A percentile compares a stretch with the other conserved stretches of the same genome.
These are phyloP conservation scores for Plasmodium falciparum DNA, from an alignment of 169 alveolate genomes.

Conservation along the genomic window DNA sequence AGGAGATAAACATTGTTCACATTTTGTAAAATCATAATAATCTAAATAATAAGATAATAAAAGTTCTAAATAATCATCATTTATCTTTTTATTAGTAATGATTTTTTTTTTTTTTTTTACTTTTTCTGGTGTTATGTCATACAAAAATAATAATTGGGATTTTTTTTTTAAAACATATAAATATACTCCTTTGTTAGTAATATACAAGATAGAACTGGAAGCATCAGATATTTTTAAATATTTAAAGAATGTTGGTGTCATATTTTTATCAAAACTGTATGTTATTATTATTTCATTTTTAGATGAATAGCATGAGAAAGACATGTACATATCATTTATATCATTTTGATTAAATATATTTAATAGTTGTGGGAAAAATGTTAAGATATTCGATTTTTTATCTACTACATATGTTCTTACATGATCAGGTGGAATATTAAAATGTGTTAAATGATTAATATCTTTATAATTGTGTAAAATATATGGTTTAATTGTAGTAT, in stretches of 20 bases:
- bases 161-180: slow-evolving; percentile 67
- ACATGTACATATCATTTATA: slow-evolving; percentile 14
- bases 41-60: slow-evolving; percentile 41
- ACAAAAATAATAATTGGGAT: slow-evolving; percentile 26
- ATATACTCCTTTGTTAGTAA: slow-evolving; percentile 10
- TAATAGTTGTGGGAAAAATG: slow-evolving; percentile 38
- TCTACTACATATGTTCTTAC: slow-evolving; percentile 26
- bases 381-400: slow-evolving; percentile 32
- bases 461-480: slow-evolving; percentile 34
- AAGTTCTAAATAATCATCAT: slow-evolving; percentile 21
- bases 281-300: slow-evolving; percentile 48
- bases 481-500: slow-evolving; percentile 35
- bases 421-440: slow-evolving; percentile 52
- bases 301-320: slow-evolving; percentile 39
- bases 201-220: slow-evolving; percentile 36
- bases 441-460: slow-evolving; percentile 15
- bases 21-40: slow-evolving; percentile 40
- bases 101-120: slow-evolving; percentile 2
- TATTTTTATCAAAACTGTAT: slow-evolving; percentile 34
- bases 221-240: slow-evolving; percentile 42
- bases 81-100: background rate
- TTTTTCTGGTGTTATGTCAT: slow-evolving; percentile 66
- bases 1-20: slow-evolving; percentile 51
- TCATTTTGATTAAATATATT: slow-evolving; percentile 1
- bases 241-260: slow-evolving; percentile 49